These are phyloP conservation scores for Malania oleifera DNA, from an alignment of 164 flowering plant genomes.

Conservation along the genomic window DNA sequence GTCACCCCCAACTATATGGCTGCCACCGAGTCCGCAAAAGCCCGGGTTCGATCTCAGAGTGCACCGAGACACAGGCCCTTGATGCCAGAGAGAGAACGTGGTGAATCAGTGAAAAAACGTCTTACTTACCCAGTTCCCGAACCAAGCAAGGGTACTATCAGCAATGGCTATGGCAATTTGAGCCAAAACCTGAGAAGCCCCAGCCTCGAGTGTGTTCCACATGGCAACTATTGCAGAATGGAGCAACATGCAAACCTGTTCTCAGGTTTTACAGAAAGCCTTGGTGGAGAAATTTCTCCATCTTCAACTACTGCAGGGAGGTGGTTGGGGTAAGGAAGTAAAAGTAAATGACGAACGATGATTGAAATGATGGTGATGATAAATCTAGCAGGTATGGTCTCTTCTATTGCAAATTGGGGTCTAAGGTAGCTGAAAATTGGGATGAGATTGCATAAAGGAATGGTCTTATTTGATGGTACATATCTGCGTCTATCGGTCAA, in stretches of 20 bases:
- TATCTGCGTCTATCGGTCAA: too few relatives aligned
- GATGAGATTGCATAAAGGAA: too few relatives aligned
- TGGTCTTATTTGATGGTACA: too few relatives aligned
- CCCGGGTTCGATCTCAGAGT: conserved; percentile 58
- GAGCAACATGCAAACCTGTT: conserved; percentile 40
- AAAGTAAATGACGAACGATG: not conserved
- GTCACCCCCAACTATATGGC: conserved; percentile 79
- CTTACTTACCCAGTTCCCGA: conserved; percentile 58
- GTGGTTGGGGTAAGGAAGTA: conserved; percentile 44
- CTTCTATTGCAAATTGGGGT: too few relatives aligned
- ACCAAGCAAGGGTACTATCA: conserved; percentile 12
- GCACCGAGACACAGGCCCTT: conserved; percentile 55
- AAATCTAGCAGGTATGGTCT: too few relatives aligned
- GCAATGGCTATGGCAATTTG: conserved; percentile 1
- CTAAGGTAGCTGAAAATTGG: too few relatives aligned
- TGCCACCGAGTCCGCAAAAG: conserved; percentile 85
- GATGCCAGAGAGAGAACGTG: conserved; percentile 56
- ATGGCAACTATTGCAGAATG: conserved; percentile 29
- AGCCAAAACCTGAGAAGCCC: conserved; percentile 44
- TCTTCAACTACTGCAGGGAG: conserved; percentile 50
- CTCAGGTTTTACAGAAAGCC: conserved; percentile 45
- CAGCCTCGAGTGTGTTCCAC: conserved; percentile 43
- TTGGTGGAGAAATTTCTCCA: conserved; percentile 55
- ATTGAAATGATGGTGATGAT: too few relatives aligned
- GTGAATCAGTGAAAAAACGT: conserved; percentile 51